phyloP scores from a whole-genome alignment of 192 early-diverging fungal species.

The Thoreauomyces humboldtii region DNA sequence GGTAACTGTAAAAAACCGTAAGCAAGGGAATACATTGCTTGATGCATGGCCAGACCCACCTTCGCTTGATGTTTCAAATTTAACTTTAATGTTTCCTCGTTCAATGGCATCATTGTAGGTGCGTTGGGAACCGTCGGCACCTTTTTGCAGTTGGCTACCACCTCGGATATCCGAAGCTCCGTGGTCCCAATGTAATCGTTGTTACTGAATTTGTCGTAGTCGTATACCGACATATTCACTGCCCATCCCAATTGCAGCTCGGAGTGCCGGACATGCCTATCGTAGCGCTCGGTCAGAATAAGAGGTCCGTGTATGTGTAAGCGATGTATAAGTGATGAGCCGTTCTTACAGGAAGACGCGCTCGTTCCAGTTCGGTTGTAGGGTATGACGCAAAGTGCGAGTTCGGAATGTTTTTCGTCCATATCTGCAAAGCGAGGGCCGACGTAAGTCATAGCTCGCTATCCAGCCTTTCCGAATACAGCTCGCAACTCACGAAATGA shows the following conservation, averaged over 20 bases:
- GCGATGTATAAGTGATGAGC: neutral
- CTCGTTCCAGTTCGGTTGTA: conserved; percentile 76
- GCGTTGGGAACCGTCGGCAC: conserved; percentile 6
- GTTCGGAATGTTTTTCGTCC: conserved; percentile 66
- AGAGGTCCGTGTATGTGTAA: neutral
- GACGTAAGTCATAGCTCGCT: neutral
- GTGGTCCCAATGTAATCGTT: conserved; percentile 64
- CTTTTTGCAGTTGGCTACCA: conserved; percentile 48
- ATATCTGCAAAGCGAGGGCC: neutral
- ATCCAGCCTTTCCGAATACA: too few species aligned
- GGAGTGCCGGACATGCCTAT: conserved; percentile 32
- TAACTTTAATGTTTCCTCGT: conserved; percentile 20
- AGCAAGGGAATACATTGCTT: too few species aligned
- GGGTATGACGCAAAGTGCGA: conserved; percentile 58
- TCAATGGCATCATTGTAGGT: conserved; percentile 14
- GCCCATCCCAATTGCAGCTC: conserved; percentile 39
- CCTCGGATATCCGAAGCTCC: conserved; percentile 43
- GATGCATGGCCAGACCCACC: conserved; percentile 8
- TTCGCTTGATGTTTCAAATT: conserved; percentile 51
- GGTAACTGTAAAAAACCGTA: neutral
- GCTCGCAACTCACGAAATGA: conserved; percentile 64
- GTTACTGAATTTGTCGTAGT: conserved; percentile 68
- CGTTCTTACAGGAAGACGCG: conserved; percentile 53
- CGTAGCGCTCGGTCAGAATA: too few species aligned
- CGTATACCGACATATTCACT: conserved; percentile 56